Percentiles rank a stretch among this genome's conserved stretches.
These are phyloP conservation scores for Stagonosporopsis chrysanthemi DNA, from an alignment of 2,329 filamentous ascomycete genomes.

Conservation along the genomic window DNA sequence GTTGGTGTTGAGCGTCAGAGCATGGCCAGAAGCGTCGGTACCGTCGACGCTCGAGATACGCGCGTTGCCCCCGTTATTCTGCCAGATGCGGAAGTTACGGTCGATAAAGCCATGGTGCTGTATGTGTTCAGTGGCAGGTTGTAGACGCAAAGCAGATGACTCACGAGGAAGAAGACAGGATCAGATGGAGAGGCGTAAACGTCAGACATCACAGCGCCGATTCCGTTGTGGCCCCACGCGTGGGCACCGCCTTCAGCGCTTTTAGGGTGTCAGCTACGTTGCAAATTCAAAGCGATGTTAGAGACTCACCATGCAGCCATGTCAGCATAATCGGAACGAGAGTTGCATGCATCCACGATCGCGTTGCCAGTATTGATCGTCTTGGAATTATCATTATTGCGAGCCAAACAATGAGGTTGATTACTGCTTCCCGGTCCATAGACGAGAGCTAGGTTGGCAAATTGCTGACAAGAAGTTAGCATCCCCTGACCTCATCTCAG, in stretches of 20 bases:
- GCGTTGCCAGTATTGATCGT: constrained; percentile 38
- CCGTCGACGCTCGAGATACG: constrained; percentile 50
- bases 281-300: neutral
- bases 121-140: neutral
- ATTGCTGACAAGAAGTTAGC: constrained; percentile 30
- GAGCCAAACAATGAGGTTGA: constrained; percentile 41
- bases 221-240: constrained; percentile 48
- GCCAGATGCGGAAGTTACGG: constrained; percentile 59
- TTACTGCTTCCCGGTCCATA: constrained; percentile 41
- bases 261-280: neutral
- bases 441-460: constrained; percentile 42
- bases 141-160: too few relatives aligned
- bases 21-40: constrained; percentile 38
- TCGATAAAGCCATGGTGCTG: constrained; percentile 59
- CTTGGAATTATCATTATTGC: constrained; percentile 34
- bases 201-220: constrained; percentile 47
- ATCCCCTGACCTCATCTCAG: neutral
- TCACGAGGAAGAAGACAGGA: constrained; percentile 54
- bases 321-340: constrained; percentile 32
- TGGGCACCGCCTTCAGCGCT: constrained; percentile 43
- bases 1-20: constrained; percentile 39
- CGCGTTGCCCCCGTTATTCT: constrained; percentile 18
- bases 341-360: constrained; percentile 42
- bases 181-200: constrained; percentile 44
- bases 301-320: constrained; percentile 29